phyloP scores from a whole-genome alignment of 441 rosid genomes.

The Gossypium gossypioides region DNA sequence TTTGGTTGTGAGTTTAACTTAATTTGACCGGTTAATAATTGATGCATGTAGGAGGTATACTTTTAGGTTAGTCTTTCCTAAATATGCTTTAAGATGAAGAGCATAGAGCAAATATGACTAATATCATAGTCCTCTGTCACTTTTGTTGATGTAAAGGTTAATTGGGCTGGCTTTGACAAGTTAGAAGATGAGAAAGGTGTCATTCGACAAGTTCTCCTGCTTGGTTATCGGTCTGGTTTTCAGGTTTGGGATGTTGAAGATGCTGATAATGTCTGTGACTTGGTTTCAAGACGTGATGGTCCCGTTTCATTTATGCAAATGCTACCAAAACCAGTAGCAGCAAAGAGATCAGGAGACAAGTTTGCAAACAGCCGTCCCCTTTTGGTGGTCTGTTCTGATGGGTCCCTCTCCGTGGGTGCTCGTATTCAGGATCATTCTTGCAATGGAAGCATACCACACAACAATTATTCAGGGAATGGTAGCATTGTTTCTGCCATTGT shows the following conservation, averaged over 20 bases:
- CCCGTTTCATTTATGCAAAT: conserved; percentile 74
- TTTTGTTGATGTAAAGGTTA: conserved; percentile 40
- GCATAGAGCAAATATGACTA: neutral
- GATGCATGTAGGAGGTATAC: too few relatives aligned
- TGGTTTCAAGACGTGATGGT: conserved; percentile 71
- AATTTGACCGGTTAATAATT: neutral
- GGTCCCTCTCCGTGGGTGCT: conserved; percentile 30
- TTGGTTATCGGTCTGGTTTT: conserved; percentile 78
- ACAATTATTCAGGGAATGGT: conserved; percentile 33
- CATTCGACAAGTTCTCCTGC: conserved; percentile 54
- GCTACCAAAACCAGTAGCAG: conserved; percentile 50
- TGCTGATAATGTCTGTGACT: conserved; percentile 58
- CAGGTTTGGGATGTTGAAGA: conserved; percentile 97
- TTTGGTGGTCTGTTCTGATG: conserved; percentile 61
- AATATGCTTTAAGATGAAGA: neutral
- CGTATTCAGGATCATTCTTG: conserved; percentile 33
- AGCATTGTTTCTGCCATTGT: conserved; percentile 39
- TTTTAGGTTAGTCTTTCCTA: neutral
- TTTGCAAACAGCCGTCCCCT: conserved; percentile 64
- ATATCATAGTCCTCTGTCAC: neutral
- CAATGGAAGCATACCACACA: conserved; percentile 28
- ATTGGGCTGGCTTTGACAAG: conserved; percentile 94
- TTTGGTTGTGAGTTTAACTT: neutral
- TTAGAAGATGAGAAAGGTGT: conserved; percentile 45
- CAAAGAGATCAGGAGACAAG: conserved; percentile 34